Conservation (phyloP, 225 moss, liverwort and hornwort genomes). For the Neckera pumila region DNA sequence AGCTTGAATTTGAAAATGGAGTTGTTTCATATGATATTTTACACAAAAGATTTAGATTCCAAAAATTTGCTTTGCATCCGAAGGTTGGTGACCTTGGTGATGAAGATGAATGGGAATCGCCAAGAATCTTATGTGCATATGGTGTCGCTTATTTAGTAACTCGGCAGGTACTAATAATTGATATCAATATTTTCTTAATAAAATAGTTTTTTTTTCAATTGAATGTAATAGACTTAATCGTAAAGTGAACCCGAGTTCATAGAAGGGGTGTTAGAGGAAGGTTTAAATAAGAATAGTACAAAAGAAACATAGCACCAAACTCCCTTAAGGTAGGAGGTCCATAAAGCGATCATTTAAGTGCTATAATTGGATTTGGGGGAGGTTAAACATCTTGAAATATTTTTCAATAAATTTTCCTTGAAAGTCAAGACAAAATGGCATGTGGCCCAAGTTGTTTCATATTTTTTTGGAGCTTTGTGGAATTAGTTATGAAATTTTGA, state of each 20-base stretch:
- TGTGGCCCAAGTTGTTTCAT: too few species aligned
- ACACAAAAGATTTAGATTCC: neutral
- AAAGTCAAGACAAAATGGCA: too few species aligned
- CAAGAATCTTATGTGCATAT: neutral
- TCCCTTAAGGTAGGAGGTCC: too few species aligned
- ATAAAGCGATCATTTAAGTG: too few species aligned
- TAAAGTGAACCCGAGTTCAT: neutral
- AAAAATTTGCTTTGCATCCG: neutral
- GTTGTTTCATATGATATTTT: neutral
- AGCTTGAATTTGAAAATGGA: conserved; percentile 2
- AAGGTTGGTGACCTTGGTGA: neutral
- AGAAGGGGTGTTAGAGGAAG: too few species aligned
- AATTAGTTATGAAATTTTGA: too few species aligned
- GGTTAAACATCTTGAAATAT: too few species aligned
- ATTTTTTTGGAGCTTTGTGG: too few species aligned
- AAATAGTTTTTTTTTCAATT: rapidly evolving
- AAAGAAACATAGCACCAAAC: too few species aligned
- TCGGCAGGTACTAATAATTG: neutral
- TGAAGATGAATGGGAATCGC: neutral
- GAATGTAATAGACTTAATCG: neutral
- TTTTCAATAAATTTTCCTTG: too few species aligned
- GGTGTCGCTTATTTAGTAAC: neutral
- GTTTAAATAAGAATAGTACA: too few species aligned
- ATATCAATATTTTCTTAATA: neutral
- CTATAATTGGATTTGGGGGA: too few species aligned